Evolutionary conservation across 2,329 filamentous ascomycete species (phyloP).

Genomic region (Penicillium sp.): DNA sequence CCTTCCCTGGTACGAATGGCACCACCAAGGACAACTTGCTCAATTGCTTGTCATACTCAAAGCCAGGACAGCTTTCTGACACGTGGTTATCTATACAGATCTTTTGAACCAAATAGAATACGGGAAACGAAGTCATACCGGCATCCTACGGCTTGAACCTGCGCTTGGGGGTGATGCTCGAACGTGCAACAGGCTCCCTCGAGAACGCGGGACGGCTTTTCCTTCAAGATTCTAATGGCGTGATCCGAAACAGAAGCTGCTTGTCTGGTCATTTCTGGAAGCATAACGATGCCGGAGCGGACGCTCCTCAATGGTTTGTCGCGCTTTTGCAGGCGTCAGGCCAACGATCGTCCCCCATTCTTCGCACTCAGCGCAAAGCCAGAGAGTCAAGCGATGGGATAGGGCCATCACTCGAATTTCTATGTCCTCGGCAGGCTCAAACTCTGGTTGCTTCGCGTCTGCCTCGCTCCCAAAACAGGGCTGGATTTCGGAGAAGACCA

Average conservation of each 20-base stretch:
- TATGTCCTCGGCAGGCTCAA: conserved; percentile 37
- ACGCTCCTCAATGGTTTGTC: conserved; percentile 35
- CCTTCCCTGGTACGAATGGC: conserved; percentile 18
- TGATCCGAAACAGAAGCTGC: conserved; percentile 36
- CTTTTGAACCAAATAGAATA: conserved; percentile 28
- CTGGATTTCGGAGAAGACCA: conserved; percentile 25
- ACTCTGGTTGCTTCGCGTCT: conserved; percentile 22
- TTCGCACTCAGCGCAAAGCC: conserved; percentile 9
- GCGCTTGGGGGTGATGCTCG: conserved; percentile 48
- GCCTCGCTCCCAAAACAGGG: conserved; percentile 23
- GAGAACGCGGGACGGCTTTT: conserved; percentile 50
- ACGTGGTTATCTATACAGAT: not conserved
- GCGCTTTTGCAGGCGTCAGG: conserved; percentile 27
- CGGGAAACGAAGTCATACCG: conserved; percentile 17
- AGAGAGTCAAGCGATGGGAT: conserved; percentile 18
- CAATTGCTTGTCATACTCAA: not conserved
- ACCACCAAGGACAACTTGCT: conserved; percentile 17
- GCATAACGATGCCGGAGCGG: conserved; percentile 27
- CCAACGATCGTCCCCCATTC: conserved; percentile 17
- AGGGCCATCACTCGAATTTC: conserved; percentile 37
- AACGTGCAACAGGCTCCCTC: conserved; percentile 50
- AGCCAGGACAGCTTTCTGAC: conserved; percentile 4
- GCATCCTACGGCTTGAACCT: conserved; percentile 27
- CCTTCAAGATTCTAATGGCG: conserved; percentile 39
- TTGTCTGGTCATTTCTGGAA: conserved; percentile 39